phyloP scores from a whole-genome alignment of 495 filamentous ascomycete species.

The Pyronema domesticum region DNA sequence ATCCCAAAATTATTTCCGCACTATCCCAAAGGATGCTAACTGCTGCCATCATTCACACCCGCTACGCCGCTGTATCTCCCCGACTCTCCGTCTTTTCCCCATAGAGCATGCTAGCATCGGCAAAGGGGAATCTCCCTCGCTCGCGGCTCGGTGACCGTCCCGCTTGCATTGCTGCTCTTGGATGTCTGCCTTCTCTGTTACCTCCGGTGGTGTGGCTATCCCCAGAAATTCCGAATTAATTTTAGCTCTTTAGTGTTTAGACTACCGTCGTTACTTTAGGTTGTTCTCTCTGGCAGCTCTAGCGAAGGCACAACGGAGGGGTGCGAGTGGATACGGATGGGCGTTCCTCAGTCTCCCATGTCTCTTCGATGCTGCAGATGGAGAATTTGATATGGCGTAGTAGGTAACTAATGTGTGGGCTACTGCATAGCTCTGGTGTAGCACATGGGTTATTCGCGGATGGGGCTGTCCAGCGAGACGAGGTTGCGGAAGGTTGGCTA shows the following conservation, averaged over 20 bases:
- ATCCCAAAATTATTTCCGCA: too few relatives aligned
- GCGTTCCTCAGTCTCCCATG: background rate
- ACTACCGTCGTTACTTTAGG: too few relatives aligned
- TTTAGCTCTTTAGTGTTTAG: too few relatives aligned
- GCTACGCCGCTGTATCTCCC: too few relatives aligned
- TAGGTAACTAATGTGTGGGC: background rate
- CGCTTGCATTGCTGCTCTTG: background rate
- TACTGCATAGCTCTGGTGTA: background rate
- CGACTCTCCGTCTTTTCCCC: too few relatives aligned
- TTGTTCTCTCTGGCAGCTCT: too few relatives aligned
- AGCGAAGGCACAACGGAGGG: background rate
- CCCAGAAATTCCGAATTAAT: too few relatives aligned
- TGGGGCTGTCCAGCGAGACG: background rate
- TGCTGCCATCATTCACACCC: too few relatives aligned
- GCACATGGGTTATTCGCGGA: background rate
- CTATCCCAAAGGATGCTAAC: too few relatives aligned
- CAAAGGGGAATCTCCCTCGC: too few relatives aligned
- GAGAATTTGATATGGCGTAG: background rate
- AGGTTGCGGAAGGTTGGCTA: background rate
- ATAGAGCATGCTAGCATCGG: too few relatives aligned
- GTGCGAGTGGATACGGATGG: background rate
- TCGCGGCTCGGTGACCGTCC: background rate
- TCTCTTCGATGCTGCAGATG: background rate
- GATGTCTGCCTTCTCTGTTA: background rate
- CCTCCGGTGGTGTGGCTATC: too few relatives aligned